Base-by-base conservation (phyloP, 169 alveolate genomes). In the Fabrea salina region DNA sequence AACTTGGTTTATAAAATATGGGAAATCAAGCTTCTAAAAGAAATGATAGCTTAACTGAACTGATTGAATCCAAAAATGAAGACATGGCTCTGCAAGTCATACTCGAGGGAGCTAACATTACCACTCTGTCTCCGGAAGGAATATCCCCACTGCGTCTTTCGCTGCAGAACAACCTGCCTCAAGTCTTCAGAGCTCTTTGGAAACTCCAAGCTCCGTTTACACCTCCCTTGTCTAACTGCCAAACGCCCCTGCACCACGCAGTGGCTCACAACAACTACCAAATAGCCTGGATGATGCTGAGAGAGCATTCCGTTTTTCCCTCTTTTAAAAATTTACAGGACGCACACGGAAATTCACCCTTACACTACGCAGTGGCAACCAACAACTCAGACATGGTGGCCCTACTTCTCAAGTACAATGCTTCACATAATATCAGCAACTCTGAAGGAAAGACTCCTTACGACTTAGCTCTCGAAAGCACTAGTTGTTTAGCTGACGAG, bases 311-410 rank as follows among this genome's bases (percentile, higher is more conserved):
- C 16, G 13, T 40, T n/a, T 64, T 64, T 27, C 32, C 32, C 19
- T 16, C 33, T 35, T 40, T 19, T 27, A 64, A 37, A 5, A 40
- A 64, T 39, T 22, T 22, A 22, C 66, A 49, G 27, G 66, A 70
- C 33, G 79, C 25, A 8, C 41, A 64, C 3, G 61, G 70, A 5
- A 58, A 70, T 50, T 50, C 70, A 33, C 81, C 90, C 19, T 44
- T 74, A 51, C 83, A 84, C 49, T 32, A 66, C 61, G 51, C 58
- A 41, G 25, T 35, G 22, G 19, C 44, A 53, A 57, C 13, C 50
- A n/a, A 57, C 44, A 30, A 66, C 67, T 37, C 59, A 51, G 68
- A n/a, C 35, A 11, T 54, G 64, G 82, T 70, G 72, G 5, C 35
- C 67, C 59, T 80, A 37, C 71, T 37, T 41, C 58, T 66, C 39